A percentile compares a stretch with the other conserved stretches of the same genome.
These are phyloP conservation scores for Annona squamosa DNA, from an alignment of 164 flowering plant genomes.

Conservation along the genomic window DNA sequence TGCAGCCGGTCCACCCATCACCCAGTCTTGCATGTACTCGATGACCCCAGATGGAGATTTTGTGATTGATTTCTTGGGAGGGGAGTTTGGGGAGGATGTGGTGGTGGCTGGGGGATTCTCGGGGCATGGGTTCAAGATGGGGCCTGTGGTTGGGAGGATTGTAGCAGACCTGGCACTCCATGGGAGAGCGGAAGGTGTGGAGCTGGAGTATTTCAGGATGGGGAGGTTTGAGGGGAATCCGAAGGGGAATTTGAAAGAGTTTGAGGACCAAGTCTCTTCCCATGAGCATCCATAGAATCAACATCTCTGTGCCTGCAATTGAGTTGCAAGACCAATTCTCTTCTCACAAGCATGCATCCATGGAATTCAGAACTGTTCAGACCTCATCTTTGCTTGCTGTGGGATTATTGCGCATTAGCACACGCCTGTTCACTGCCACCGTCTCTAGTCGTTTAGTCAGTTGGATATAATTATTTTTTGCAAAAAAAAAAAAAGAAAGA, in stretches of 20 bases:
- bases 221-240: conserved; percentile 56
- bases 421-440: too few species aligned
- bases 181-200: conserved; percentile 57
- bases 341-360: too few species aligned
- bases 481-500: too few species aligned
- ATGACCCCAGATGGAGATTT: conserved; percentile 91
- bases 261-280: conserved; percentile 45
- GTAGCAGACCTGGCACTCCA: conserved; percentile 49
- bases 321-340: too few species aligned
- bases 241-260: conserved; percentile 67
- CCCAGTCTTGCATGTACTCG: conserved; percentile 79
- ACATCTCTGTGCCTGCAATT: too few species aligned
- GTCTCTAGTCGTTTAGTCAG: too few species aligned
- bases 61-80: conserved; percentile 80
- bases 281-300: neutral
- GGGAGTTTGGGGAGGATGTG: conserved; percentile 74
- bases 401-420: too few species aligned
- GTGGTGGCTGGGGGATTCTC: conserved; percentile 89
- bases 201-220: conserved; percentile 47
- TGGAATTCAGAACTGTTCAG: too few species aligned
- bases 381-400: too few species aligned
- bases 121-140: conserved; percentile 99
- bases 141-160: conserved; percentile 65
- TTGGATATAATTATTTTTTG: too few species aligned
- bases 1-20: conserved; percentile 25